A percentile compares a stretch with the other conserved stretches of the same genome.
Evolutionary conservation across 2,329 filamentous ascomycete genomes (phyloP).

Genomic region (Zalaria obscura): DNA sequence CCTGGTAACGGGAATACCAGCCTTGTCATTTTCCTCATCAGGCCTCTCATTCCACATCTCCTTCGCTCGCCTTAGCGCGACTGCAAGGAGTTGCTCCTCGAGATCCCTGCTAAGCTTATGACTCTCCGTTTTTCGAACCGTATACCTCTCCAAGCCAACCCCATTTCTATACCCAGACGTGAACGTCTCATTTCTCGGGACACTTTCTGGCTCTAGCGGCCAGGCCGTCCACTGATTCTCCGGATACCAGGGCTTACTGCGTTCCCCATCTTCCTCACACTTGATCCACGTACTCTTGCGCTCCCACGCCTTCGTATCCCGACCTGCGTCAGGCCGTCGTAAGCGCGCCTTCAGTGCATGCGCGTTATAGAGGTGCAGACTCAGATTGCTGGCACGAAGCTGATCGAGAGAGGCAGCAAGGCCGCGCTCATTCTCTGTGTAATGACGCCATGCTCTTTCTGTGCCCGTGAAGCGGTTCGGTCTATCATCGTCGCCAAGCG

Average conservation of each 20-base stretch:
- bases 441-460: conserved; percentile 49
- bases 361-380: conserved; percentile 66
- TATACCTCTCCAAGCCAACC: conserved; percentile 31
- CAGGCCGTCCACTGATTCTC: conserved; percentile 66
- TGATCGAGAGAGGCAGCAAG: conserved; percentile 50
- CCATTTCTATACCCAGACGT: conserved; percentile 14
- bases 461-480: conserved; percentile 53
- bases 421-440: conserved; percentile 48
- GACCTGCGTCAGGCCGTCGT: conserved; percentile 5
- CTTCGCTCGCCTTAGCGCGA: conserved; percentile 53
- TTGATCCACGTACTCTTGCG: conserved; percentile 26
- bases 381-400: conserved; percentile 51
- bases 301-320: conserved; percentile 17
- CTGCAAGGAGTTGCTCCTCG: conserved; percentile 55
- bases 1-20: not conserved
- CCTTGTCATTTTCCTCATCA: not conserved
- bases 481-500: not conserved
- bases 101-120: conserved; percentile 45
- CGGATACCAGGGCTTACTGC: conserved; percentile 23
- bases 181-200: conserved; percentile 45
- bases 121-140: conserved; percentile 35
- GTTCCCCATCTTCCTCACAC: conserved; percentile 14
- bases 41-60: conserved; percentile 36
- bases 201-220: conserved; percentile 51
- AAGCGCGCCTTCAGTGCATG: conserved; percentile 49